Evolutionary conservation across 768 basidiomycete genomes (phyloP), one percentile per base, ranked within the genome.

Genomic region (Leccinum ochraceum): DNA sequence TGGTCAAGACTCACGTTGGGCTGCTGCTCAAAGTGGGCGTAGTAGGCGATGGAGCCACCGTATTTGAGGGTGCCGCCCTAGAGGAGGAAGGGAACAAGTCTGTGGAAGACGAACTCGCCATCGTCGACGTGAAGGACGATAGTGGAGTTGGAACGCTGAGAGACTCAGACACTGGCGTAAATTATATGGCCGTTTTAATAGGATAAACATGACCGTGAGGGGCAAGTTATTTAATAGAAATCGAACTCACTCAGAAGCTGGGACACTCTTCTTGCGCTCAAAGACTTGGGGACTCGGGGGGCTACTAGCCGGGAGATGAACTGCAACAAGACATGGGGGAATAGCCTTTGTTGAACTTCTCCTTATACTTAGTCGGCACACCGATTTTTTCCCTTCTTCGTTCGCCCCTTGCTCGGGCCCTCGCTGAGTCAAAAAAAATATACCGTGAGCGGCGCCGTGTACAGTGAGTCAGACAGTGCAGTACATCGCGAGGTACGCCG

Each of bases 161-260:
- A 51, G 53, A 54, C 22, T 16, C 62, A 51, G 53, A 54, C 22
- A 20, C 62, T 58, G 37, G 42, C n/a, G 42, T 44, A 20, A 44
- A 44, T 44, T n/a, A 44, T n/a, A 20, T 39, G n/a, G 44, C 20
- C 16, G 22, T 28, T 20, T n/a, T 44, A 10, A n/a, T n/a, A 44
- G 42, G 16, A 46, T 50, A 30, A 50, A 59, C 22, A 17, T 22
- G 13, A 13, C 22, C 13, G 6, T 44, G 11, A 30, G 32, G 46
- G 10, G 3, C 28, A 30, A 17, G 22, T 9, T 8, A n/a, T 42
- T 32, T 48, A 44, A 34, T 14, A 53, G 52, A 30, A 30, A 30
- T 30, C 37, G 34, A n/a, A 53, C 56, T 62, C 48, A 48, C 57
- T 46, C 32, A 46, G 8, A 24, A 17, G 28, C 44, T 16, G 42